A percentile compares a stretch with the other conserved stretches of the same genome.
phyloP scores from a whole-genome alignment of 345 rosid genomes.

The Salix suchowensis region DNA sequence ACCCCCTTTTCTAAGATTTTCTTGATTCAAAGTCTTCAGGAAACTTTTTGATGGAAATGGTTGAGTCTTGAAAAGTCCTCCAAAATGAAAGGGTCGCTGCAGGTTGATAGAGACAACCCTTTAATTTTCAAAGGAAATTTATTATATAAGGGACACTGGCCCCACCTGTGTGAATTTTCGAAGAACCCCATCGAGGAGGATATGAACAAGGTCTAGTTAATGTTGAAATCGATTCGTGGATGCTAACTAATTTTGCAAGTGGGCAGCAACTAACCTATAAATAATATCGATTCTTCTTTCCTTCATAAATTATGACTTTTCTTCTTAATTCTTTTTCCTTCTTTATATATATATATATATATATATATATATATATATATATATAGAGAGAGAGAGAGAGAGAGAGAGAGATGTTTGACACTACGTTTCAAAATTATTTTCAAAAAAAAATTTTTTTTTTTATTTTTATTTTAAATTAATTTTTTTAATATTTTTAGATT shows the following conservation, averaged over 20 bases:
- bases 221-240: not conserved
- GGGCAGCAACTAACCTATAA: not conserved
- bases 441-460: no score
- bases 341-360: not conserved
- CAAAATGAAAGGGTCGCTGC: not conserved
- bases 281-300: not conserved
- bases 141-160: not conserved
- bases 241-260: not conserved
- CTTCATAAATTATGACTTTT: not conserved
- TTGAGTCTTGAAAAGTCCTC: slow-evolving; percentile 6
- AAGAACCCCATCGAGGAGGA: not conserved
- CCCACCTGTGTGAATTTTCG: not conserved
- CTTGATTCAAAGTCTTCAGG: slow-evolving; percentile 2
- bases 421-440: no score
- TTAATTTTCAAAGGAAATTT: not conserved
- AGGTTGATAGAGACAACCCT: not conserved
- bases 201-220: no score
- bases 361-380: not conserved
- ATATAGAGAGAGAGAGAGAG: no score
- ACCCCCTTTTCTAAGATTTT: not conserved
- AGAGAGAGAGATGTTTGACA: no score
- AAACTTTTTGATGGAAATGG: not conserved
- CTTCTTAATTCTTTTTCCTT: accelerated
- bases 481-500: no score
- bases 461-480: no score